Base-by-base conservation (phyloP, 495 filamentous ascomycete genomes). In the Geoglossum glabrum region DNA sequence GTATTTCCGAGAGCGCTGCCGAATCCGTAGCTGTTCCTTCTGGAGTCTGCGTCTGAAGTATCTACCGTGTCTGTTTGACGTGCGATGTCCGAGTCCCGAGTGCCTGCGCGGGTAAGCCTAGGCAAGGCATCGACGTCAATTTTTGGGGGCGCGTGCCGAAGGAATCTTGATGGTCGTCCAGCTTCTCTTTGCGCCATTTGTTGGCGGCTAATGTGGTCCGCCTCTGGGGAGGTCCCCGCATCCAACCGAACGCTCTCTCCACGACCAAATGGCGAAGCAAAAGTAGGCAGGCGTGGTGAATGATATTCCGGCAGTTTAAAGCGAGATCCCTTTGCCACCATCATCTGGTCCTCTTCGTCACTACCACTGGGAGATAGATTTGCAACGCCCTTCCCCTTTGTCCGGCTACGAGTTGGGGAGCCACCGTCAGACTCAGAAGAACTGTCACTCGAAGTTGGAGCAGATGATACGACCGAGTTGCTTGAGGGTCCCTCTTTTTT, bases 131-230 rank as follows among this genome's bases (percentile, higher is more conserved):
- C 76, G 36, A 85, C 65, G 57, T 85, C 78, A 59, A 85, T 80
- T 49, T 72, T 71, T 4, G 83, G 82, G 13, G 80, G 79, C 58
- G 80, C 77, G 51, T 84, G 72, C 6, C 72, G 67, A 28, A 38
- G 33, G 40, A 56, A 56, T 15, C 54, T 21, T 13, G 54, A 27
- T 28, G 49, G 49, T 27, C 13, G 81, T 74, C 62, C 64, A 52
- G 51, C 54, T 52, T 64, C 67, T 49, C 60, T 64, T 47, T 64
- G 64, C 8, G 58, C 67, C 11, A 59, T 54, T 55, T 72, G 66
- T 59, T 74, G 72, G 5, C 65, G 65, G 17, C 62, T 57, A 34
- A 74, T 72, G 46, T 61, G 72, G 60, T 73, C 64, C 26, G 67
- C 64, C 15, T 61, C 58, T 19, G 64, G 59, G 40, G 11, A 38